A percentile compares a stretch with the other conserved stretches of the same genome.
Conservation (phyloP, 345 rosid genomes). For the Lepidium sativum region DNA sequence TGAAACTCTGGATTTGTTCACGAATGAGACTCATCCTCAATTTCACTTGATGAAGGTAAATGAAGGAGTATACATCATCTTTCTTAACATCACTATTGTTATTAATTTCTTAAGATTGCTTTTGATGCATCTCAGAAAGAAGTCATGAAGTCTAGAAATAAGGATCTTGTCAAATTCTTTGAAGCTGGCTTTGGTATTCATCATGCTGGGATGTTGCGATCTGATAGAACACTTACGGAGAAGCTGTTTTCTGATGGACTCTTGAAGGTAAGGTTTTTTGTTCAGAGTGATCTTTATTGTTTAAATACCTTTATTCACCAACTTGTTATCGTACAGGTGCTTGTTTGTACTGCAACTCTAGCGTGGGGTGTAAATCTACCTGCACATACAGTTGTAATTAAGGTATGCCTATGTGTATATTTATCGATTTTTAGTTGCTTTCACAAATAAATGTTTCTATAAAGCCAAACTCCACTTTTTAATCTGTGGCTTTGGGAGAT, state of each 20-base stretch:
- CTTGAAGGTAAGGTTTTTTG: conserved; percentile 50
- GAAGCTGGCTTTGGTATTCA: conserved; percentile 72
- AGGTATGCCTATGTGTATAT: conserved; percentile 42
- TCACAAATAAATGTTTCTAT: neutral
- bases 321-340: conserved; percentile 46
- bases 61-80: neutral
- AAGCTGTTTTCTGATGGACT: conserved; percentile 84
- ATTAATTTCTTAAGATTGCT: conserved; percentile 1
- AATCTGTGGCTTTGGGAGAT: conserved; percentile 3
- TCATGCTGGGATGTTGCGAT: conserved; percentile 97
- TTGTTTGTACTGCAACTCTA: conserved; percentile 97
- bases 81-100: neutral
- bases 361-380: conserved; percentile 99
- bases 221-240: conserved; percentile 93
- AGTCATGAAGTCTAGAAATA: conserved; percentile 89
- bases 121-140: conserved; percentile 56
- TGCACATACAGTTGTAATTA: conserved; percentile 95
- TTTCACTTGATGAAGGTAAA: conserved; percentile 57
- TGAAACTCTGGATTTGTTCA: conserved; percentile 59
- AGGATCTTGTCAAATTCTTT: conserved; percentile 78
- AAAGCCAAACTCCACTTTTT: neutral
- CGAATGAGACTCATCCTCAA: conserved; percentile 67
- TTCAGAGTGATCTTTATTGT: conserved; percentile 6
- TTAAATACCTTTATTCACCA: neutral
- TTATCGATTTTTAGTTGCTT: neutral